phyloP scores from a whole-genome alignment of 2,329 filamentous ascomycete species.

The Cephalotrichum gorgonifer region DNA sequence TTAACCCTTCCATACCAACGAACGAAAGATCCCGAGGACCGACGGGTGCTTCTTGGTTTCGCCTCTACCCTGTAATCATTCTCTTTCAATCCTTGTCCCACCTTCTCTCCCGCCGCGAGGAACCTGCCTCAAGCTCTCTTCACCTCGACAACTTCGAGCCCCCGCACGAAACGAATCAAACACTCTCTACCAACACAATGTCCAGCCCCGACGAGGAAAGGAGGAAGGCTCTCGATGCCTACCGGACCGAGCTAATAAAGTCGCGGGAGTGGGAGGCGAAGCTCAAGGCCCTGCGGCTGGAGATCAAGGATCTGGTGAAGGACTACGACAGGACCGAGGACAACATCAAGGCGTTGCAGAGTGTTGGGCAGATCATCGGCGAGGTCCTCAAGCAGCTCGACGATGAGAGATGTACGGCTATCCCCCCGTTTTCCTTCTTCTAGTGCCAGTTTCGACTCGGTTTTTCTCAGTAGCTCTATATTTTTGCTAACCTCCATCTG shows the following conservation, averaged over 20 bases:
- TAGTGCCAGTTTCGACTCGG: background rate
- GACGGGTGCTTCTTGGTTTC: background rate
- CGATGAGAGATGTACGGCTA: slow-evolving; percentile 81
- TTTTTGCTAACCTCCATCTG: background rate
- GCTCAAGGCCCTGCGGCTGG: slow-evolving; percentile 84
- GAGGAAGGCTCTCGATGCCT: slow-evolving; percentile 63
- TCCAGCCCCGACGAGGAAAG: slow-evolving; percentile 40
- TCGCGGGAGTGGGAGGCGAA: slow-evolving; percentile 98
- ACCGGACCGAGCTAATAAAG: slow-evolving; percentile 77
- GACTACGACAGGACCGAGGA: slow-evolving; percentile 97
- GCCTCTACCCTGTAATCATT: background rate
- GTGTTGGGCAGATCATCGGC: slow-evolving; percentile 97
- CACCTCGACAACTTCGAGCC: too few relatives aligned
- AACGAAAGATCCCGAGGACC: background rate
- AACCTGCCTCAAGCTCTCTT: background rate
- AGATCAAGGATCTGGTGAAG: slow-evolving; percentile 90
- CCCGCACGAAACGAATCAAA: background rate
- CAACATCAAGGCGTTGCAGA: slow-evolving; percentile 98
- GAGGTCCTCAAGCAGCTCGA: slow-evolving; percentile 98
- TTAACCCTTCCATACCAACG: background rate
- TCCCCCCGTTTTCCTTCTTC: too few relatives aligned
- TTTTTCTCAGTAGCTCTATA: too few relatives aligned
- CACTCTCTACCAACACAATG: slow-evolving; percentile 8
- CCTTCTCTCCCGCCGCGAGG: background rate
- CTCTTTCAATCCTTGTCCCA: background rate